Evolutionary conservation across 169 alveolate species (phyloP).

Genomic region (Perkinsus olseni): DNA sequence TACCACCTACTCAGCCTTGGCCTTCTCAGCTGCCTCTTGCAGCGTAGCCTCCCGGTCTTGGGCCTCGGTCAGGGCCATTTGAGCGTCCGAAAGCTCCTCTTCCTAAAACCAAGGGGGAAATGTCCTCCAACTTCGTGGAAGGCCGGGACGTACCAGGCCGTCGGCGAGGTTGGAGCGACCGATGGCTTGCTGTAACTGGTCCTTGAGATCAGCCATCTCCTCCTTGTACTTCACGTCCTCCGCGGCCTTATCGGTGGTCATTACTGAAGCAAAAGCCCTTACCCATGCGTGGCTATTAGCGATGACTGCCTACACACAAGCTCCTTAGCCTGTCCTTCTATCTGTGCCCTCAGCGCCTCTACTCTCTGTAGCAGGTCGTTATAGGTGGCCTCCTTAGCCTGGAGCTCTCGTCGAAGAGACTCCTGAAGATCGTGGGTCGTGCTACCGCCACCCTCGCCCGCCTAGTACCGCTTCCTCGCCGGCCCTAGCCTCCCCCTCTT

Average conservation of each 20-base stretch:
- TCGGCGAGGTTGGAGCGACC: neutral
- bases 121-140: neutral
- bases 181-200: neutral
- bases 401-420: neutral
- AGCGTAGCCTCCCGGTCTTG: neutral
- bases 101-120: neutral
- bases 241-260: neutral
- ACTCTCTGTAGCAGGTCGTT: neutral
- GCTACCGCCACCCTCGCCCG: neutral
- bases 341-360: neutral
- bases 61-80: neutral
- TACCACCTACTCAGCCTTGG: neutral
- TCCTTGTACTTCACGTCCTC: neutral
- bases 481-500: neutral
- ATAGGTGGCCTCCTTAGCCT: neutral
- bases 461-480: neutral
- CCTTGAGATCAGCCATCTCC: neutral
- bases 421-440: neutral
- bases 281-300: neutral
- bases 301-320: neutral
- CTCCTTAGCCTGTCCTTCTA: neutral
- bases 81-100: neutral
- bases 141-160: neutral
- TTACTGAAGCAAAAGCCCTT: neutral
- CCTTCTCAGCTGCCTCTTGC: neutral